A percentile compares a stretch with the other conserved stretches of the same genome.
Conservation (phyloP, 495 filamentous ascomycete genomes). For the Penicillium antarcticum region DNA sequence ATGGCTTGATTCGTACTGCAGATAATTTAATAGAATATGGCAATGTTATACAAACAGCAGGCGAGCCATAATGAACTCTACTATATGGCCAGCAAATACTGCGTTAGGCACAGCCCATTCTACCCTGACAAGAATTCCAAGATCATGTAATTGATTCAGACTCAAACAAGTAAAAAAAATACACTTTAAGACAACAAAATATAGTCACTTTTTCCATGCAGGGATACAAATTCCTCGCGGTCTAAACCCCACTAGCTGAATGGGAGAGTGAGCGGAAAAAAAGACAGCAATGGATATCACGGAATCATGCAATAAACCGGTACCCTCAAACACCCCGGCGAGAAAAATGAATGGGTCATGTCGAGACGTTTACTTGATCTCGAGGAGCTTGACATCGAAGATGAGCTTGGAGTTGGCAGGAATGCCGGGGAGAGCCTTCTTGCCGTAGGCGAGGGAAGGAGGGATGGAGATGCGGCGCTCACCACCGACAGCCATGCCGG, state of each 20-base stretch:
- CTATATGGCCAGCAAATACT: too few species aligned
- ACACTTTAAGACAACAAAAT: conserved; percentile 12
- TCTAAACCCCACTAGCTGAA: conserved; percentile 37
- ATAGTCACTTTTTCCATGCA: conserved; percentile 30
- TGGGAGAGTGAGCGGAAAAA: conserved; percentile 26
- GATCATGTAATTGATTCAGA: conserved; percentile 10
- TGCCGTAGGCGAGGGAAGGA: conserved; percentile 80
- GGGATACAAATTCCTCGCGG: conserved; percentile 26
- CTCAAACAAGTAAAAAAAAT: conserved; percentile 13
- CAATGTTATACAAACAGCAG: too few species aligned
- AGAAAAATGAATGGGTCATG: conserved; percentile 18
- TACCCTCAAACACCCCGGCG: conserved; percentile 34
- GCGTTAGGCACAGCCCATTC: too few species aligned
- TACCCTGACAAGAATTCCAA: not conserved
- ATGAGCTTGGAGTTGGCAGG: conserved; percentile 84
- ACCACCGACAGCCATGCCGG: conserved; percentile 86
- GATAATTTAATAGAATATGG: too few species aligned
- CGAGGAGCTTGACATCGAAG: conserved; percentile 89
- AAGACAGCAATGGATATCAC: conserved; percentile 46
- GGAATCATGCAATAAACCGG: conserved; percentile 32
- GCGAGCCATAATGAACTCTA: too few species aligned
- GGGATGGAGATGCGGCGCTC: conserved; percentile 91
- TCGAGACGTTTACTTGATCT: conserved; percentile 51
- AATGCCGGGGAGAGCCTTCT: conserved; percentile 72
- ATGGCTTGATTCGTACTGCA: too few species aligned